These are phyloP conservation scores for Macaranga tanarius DNA, from an alignment of 441 rosid species.

Conservation along the genomic window DNA sequence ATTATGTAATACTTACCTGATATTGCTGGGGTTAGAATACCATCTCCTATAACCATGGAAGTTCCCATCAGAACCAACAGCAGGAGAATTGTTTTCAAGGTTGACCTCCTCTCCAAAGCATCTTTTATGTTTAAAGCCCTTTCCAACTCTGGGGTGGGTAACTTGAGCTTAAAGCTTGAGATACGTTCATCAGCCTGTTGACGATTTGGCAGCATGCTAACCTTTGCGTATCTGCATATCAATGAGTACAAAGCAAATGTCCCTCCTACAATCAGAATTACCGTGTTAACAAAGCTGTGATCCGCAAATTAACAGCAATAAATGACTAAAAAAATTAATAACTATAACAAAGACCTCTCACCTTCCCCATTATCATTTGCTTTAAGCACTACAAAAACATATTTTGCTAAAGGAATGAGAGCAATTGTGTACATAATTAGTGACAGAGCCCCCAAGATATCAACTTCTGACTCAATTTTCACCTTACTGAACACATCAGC, in stretches of 20 bases:
- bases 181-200: slow-evolving; percentile 88
- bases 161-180: slow-evolving; percentile 83
- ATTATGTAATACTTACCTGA: slow-evolving; percentile 53
- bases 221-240: slow-evolving; percentile 86
- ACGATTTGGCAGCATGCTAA: slow-evolving; percentile 83
- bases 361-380: slow-evolving; percentile 99
- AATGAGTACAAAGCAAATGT: slow-evolving; percentile 91
- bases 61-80: slow-evolving; percentile 93
- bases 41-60: slow-evolving; percentile 96
- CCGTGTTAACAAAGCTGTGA: slow-evolving; percentile 14
- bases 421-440: slow-evolving; percentile 90
- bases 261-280: slow-evolving; percentile 64
- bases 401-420: slow-evolving; percentile 80
- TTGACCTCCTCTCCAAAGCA: slow-evolving; percentile 62
- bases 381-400: slow-evolving; percentile 88
- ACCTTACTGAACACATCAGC: slow-evolving; percentile 93
- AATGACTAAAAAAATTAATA: background rate
- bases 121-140: slow-evolving; percentile 81
- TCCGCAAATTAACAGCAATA: slow-evolving; percentile 2
- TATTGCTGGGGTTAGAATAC: slow-evolving; percentile 92
- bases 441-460: slow-evolving; percentile 92
- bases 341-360: slow-evolving; percentile 21
- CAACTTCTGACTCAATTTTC: slow-evolving; percentile 65
- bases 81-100: slow-evolving; percentile 68
- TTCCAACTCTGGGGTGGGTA: slow-evolving; percentile 95